Evolutionary conservation across 768 basidiomycete genomes (phyloP).

Genomic region (Symmetrospora coprosmae): DNA sequence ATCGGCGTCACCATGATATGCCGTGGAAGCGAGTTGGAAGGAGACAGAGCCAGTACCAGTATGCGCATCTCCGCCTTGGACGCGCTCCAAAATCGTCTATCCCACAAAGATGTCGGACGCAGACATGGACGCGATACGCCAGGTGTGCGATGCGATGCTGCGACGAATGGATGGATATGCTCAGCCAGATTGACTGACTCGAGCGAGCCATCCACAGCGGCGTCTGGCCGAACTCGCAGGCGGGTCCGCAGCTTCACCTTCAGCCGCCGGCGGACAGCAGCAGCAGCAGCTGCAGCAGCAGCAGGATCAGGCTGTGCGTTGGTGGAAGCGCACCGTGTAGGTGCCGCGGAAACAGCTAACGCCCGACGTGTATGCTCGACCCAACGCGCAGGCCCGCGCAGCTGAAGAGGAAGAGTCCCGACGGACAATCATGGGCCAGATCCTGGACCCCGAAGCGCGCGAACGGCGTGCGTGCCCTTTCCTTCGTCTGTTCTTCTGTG

Average conservation of each 20-base stretch:
- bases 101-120: conserved; percentile 32
- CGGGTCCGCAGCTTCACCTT: background rate
- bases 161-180: background rate
- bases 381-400: conserved; percentile 43
- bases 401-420: conserved; percentile 55
- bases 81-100: too few species aligned
- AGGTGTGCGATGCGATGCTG: conserved; percentile 35
- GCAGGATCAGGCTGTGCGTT: too few species aligned
- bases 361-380: conserved; percentile 42
- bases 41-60: too few species aligned
- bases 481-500: background rate
- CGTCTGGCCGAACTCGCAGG: conserved; percentile 38
- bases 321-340: too few species aligned
- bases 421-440: conserved; percentile 59
- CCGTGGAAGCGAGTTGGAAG: too few species aligned
- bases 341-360: conserved; percentile 26
- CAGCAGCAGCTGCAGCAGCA: too few species aligned
- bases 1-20: too few species aligned
- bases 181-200: background rate
- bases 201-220: conserved; percentile 20
- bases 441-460: conserved; percentile 61
- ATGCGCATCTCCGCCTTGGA: too few species aligned
- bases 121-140: conserved; percentile 43
- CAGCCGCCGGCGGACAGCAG: too few species aligned
- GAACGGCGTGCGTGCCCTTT: conserved; percentile 51